Conservation (phyloP, 352 stramenopile species). For the Pythium sukuiense region DNA sequence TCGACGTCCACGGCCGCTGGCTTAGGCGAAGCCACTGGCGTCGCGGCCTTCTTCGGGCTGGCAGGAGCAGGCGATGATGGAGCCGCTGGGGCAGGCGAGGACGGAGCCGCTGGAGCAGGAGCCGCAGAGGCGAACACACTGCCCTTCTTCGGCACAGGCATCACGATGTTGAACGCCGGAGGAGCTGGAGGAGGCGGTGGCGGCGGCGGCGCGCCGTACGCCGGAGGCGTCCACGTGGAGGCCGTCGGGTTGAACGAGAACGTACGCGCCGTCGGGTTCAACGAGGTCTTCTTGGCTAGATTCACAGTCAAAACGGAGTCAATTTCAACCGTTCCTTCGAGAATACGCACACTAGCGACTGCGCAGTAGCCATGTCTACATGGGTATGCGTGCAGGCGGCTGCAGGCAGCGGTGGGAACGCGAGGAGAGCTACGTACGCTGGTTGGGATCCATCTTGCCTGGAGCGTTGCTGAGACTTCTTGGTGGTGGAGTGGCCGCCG, state of each 20-base stretch:
- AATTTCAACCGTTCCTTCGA: neutral
- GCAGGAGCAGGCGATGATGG: conserved; percentile 21
- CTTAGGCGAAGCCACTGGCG: conserved; percentile 12
- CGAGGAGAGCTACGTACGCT: conserved; percentile 32
- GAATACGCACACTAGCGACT: neutral
- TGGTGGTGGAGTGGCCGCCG: neutral
- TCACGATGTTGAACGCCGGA: conserved; percentile 61
- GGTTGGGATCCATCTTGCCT: conserved; percentile 38
- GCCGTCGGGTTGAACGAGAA: conserved; percentile 83
- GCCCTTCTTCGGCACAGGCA: conserved; percentile 77
- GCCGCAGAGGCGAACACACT: conserved; percentile 35
- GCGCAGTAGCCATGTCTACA: neutral
- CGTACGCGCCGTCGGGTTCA: conserved; percentile 63
- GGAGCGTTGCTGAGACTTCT: neutral
- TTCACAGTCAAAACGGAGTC: neutral
- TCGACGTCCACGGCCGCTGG: conserved; percentile 3
- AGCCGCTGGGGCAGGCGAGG: too few species aligned
- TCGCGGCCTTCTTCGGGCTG: conserved; percentile 19
- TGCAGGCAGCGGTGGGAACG: neutral
- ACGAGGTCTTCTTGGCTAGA: conserved; percentile 43
- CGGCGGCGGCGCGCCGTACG: conserved; percentile 40
- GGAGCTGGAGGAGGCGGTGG: conserved; percentile 36
- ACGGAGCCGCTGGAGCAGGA: conserved; percentile 22
- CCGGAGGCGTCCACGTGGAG: conserved; percentile 58
- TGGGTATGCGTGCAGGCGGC: neutral